Evolutionary conservation across 78 protist genomes (phyloP).

Genomic region (Chrysochromulina parva): DNA sequence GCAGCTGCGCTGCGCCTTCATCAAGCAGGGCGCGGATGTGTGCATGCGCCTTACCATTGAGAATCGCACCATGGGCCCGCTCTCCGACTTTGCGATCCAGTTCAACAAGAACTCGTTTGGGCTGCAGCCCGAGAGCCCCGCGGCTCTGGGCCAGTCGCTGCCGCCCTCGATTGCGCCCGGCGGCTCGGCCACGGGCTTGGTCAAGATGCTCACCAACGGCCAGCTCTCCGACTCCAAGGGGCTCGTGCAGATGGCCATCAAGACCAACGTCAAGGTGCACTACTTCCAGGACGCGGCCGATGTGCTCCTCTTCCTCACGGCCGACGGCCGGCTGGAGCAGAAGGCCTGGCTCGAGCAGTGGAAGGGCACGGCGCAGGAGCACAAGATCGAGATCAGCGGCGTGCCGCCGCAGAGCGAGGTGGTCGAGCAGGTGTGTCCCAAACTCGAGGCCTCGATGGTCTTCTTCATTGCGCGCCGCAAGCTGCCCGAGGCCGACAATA

Average conservation of each 20-base stretch:
- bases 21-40: neutral
- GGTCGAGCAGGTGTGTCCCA: neutral
- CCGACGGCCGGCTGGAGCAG: slow-evolving; percentile 12
- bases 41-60: neutral
- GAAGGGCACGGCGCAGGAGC: neutral
- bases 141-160: neutral
- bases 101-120: slow-evolving; percentile 47
- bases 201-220: neutral
- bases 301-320: neutral
- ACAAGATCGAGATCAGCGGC: neutral
- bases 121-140: slow-evolving; percentile 14
- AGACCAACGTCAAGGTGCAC: slow-evolving; percentile 63
- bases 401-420: neutral
- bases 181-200: neutral
- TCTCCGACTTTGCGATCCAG: slow-evolving; percentile 34
- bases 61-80: neutral
- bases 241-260: slow-evolving; percentile 64
- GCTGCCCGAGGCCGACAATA: neutral
- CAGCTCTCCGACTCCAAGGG: neutral
- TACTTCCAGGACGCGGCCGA: slow-evolving; percentile 36
- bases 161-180: slow-evolving; percentile 1
- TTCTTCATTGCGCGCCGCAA: slow-evolving; percentile 22
- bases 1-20: neutral
- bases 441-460: neutral
- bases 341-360: slow-evolving; percentile 6